These are phyloP conservation scores for Termitomyces sp. DNA, from an alignment of 768 basidiomycete genomes.

Conservation along the genomic window DNA sequence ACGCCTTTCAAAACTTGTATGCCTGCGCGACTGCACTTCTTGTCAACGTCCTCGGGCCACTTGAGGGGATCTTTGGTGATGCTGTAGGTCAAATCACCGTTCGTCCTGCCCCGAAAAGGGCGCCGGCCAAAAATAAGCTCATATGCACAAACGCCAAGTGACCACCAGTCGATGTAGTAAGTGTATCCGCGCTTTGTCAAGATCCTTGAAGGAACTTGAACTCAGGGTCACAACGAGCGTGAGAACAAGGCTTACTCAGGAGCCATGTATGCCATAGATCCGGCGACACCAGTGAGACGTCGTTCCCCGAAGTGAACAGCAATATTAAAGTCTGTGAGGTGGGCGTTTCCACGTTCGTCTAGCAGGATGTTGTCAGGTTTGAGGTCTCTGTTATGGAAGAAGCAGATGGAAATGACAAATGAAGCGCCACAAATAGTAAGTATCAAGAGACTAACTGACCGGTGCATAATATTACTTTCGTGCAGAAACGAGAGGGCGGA, in stretches of 20 bases:
- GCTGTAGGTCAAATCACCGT: slow-evolving; percentile 86
- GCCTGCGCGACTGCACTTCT: slow-evolving; percentile 70
- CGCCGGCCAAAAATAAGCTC: slow-evolving; percentile 89
- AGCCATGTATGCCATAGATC: slow-evolving; percentile 99
- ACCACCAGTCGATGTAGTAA: slow-evolving; percentile 96
- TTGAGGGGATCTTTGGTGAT: slow-evolving; percentile 83
- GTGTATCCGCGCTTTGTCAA: slow-evolving; percentile 92
- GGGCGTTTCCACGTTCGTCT: slow-evolving; percentile 93
- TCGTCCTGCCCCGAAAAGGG: slow-evolving; percentile 91
- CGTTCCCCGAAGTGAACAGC: slow-evolving; percentile 94
- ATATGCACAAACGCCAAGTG: slow-evolving; percentile 88
- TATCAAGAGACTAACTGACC: slow-evolving; percentile 48
- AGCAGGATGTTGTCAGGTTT: slow-evolving; percentile 98
- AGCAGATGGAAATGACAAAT: slow-evolving; percentile 12
- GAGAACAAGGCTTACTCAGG: slow-evolving; percentile 47
- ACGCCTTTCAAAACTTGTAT: slow-evolving; percentile 80
- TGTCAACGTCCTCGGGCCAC: slow-evolving; percentile 88
- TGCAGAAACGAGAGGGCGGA: slow-evolving; percentile 89
- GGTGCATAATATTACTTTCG: slow-evolving; percentile 91
- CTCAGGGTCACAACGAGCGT: slow-evolving; percentile 2
- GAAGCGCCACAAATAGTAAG: slow-evolving; percentile 18
- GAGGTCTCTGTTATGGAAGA: slow-evolving; percentile 59
- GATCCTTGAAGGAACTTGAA: slow-evolving; percentile 39
- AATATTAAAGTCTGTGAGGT: slow-evolving; percentile 98
- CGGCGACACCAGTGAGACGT: slow-evolving; percentile 86